Conservation (phyloP, 2,329 filamentous ascomycete genomes). For the Colletotrichum destructivum region DNA sequence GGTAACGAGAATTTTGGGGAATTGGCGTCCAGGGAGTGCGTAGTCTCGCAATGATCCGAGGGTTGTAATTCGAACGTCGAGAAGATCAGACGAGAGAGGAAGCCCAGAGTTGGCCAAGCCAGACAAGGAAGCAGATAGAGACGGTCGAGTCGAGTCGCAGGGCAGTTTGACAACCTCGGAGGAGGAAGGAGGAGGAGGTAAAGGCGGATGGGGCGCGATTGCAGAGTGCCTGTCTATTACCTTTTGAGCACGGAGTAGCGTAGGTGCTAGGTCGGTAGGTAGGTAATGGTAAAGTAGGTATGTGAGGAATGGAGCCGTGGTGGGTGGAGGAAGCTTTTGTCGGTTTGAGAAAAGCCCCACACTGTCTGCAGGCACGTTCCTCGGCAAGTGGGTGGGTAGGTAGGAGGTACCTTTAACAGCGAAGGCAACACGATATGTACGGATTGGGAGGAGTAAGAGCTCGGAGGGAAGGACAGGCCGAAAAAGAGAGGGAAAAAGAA, state of each 20-base stretch:
- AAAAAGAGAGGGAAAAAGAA: background rate
- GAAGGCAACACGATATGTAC: background rate
- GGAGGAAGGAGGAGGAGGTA: background rate
- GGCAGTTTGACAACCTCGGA: background rate
- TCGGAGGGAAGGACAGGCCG: background rate
- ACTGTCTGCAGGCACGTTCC: background rate
- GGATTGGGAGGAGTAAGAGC: background rate
- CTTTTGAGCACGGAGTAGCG: background rate
- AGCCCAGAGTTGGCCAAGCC: conserved; percentile 18
- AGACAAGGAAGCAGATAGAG: background rate
- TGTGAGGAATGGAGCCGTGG: conserved; percentile 19
- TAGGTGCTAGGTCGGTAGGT: background rate
- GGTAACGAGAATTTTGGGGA: background rate
- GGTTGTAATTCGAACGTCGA: conserved; percentile 21
- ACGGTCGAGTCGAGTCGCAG: conserved; percentile 18
- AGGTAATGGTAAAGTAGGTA: too few species aligned
- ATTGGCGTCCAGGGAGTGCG: conserved; percentile 25
- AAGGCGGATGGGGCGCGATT: conserved; percentile 17
- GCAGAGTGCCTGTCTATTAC: conserved; percentile 14
- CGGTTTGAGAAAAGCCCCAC: conserved; percentile 34
- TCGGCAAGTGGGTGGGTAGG: background rate
- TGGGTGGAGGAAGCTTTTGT: conserved; percentile 40
- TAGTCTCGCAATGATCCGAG: conserved; percentile 27
- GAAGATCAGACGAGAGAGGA: conserved; percentile 29
- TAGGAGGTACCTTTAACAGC: conserved; percentile 15